Evolutionary conservation across 805 yeast species (phyloP).

Genomic region (Saccharomycopsis amapae): DNA sequence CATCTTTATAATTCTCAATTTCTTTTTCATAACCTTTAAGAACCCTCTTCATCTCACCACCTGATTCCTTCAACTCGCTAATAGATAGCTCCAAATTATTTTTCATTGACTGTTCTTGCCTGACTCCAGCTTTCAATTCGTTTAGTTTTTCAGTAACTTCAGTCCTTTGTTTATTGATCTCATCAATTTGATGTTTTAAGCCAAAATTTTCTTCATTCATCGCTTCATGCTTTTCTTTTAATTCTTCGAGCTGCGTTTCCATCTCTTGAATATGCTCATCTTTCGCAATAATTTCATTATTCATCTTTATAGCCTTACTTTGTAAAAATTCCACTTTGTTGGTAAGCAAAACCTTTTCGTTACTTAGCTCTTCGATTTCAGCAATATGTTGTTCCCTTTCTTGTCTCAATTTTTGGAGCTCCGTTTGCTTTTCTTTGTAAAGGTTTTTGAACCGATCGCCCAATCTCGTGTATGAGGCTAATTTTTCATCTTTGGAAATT

Average conservation of each 20-base stretch:
- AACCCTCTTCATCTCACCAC: conserved; percentile 25
- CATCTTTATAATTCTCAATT: conserved; percentile 22
- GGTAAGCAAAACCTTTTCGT: conserved; percentile 11
- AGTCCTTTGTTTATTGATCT: conserved; percentile 3
- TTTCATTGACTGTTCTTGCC: conserved; percentile 2
- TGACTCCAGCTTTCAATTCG: conserved; percentile 11
- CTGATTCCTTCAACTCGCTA: conserved; percentile 15
- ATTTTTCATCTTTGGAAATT: conserved; percentile 15
- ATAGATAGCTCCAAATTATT: conserved; percentile 10
- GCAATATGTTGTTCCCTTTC: conserved; percentile 2
- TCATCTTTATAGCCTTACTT: conserved; percentile 7
- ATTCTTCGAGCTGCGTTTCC: conserved; percentile 2
- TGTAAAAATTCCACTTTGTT: conserved; percentile 14
- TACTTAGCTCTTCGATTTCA: conserved; percentile 12
- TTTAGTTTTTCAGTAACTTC: background rate
- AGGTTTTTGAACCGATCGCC: conserved; percentile 19
- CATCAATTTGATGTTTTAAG: conserved; percentile 16
- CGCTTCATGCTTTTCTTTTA: conserved; percentile 13
- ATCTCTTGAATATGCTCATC: background rate
- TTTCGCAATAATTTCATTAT: conserved; percentile 4
- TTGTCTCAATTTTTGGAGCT: conserved; percentile 8
- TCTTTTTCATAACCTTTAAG: conserved; percentile 25
- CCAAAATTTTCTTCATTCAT: conserved; percentile 16
- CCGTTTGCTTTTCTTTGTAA: conserved; percentile 22
- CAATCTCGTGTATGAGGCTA: conserved; percentile 12